Evolutionary conservation across 2,329 filamentous ascomycete species (phyloP).

Genomic region (Bisporella sp.): DNA sequence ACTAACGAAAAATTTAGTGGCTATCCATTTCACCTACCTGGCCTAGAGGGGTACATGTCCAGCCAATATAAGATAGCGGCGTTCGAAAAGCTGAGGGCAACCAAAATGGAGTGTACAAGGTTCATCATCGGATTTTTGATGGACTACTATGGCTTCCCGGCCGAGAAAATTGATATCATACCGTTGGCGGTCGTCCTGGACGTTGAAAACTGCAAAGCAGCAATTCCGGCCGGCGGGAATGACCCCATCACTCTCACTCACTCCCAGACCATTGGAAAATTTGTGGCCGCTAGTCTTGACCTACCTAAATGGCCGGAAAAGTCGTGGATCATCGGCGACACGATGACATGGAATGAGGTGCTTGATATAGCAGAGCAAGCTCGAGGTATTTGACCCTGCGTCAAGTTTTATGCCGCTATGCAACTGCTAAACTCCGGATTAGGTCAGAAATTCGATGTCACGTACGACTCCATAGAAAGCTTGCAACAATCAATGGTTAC

Average conservation of each 20-base stretch:
- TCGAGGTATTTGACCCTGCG: not conserved
- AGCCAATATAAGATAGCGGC: not conserved
- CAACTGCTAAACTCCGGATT: not conserved
- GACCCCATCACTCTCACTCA: not conserved
- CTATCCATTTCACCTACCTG: too few species aligned
- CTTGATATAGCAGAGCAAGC: not conserved
- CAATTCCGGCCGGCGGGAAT: not conserved
- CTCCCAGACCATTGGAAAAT: not conserved
- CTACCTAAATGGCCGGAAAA: not conserved
- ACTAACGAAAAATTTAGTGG: too few species aligned
- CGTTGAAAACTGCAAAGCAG: not conserved
- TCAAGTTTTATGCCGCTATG: not conserved
- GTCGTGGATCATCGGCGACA: not conserved
- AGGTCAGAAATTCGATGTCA: not conserved
- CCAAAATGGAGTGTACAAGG: not conserved
- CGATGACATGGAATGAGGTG: not conserved
- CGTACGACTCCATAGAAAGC: not conserved
- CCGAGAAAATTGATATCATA: not conserved
- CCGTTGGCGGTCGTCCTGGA: not conserved
- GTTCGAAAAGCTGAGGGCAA: not conserved
- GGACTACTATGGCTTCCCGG: not conserved
- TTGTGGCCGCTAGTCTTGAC: not conserved
- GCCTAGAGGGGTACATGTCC: not conserved
- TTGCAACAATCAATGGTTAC: not conserved
- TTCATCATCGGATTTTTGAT: not conserved